These are phyloP conservation scores for Decorospora gaudefroyi DNA, from an alignment of 2,329 filamentous ascomycete species.

Conservation along the genomic window DNA sequence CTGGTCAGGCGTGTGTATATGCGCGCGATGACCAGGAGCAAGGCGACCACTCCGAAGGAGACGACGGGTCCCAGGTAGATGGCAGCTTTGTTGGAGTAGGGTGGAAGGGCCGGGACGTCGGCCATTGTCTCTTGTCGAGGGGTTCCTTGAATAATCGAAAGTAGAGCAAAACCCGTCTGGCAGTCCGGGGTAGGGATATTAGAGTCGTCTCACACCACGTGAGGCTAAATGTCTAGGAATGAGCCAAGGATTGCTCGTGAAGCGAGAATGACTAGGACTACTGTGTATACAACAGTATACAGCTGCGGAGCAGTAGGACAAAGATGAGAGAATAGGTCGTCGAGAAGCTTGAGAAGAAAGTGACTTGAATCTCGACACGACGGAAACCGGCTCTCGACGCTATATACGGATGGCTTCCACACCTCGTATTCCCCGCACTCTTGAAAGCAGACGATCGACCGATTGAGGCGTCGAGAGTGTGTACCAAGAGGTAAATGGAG, in stretches of 20 bases:
- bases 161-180: not conserved
- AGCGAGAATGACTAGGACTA: not conserved
- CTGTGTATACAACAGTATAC: not conserved
- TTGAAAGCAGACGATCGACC: not conserved
- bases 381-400: conserved; percentile 2
- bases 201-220: conserved; percentile 4
- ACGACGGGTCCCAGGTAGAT: conserved; percentile 30
- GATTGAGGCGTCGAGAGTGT: conserved; percentile 2
- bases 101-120: conserved; percentile 5
- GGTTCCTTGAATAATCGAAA: not conserved
- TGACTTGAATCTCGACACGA: not conserved
- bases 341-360: not conserved
- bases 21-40: conserved; percentile 26
- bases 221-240: not conserved
- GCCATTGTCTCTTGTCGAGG: conserved; percentile 7
- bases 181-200: conserved; percentile 3
- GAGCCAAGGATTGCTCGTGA: conserved; percentile 2
- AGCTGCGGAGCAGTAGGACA: not conserved
- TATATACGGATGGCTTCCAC: conserved; percentile 12
- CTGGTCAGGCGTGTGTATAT: conserved; percentile 29
- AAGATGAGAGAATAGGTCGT: not conserved
- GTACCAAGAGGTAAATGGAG: not conserved
- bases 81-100: conserved; percentile 28
- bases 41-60: conserved; percentile 24
- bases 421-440: not conserved